A percentile compares a stretch with the other conserved stretches of the same genome.
Evolutionary conservation across 495 filamentous ascomycete genomes (phyloP).

Genomic region (Podospora conica): DNA sequence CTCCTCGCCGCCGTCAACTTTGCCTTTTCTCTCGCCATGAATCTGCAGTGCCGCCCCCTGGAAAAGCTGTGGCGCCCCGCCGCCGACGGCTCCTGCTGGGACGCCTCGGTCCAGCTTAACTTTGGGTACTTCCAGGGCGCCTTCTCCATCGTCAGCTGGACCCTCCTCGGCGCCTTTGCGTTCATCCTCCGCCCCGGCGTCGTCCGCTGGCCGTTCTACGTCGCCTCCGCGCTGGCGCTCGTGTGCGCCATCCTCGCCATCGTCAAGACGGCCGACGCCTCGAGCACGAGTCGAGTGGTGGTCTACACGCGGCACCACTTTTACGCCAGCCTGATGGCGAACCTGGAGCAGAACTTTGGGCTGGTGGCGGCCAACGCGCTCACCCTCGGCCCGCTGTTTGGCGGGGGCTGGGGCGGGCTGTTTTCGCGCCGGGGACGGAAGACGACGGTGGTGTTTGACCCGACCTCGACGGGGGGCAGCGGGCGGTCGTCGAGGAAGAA

Average conservation of each 20-base stretch:
- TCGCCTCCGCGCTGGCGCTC: conserved; percentile 24
- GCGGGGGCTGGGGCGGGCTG: background rate
- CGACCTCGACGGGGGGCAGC: background rate
- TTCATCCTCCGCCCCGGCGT: conserved; percentile 26
- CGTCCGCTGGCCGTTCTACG: conserved; percentile 30
- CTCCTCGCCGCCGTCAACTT: conserved; percentile 31
- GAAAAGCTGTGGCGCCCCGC: conserved; percentile 31
- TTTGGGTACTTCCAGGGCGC: conserved; percentile 36
- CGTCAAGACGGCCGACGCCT: conserved; percentile 29
- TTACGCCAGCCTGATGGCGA: conserved; percentile 28
- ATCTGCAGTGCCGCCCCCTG: conserved; percentile 34
- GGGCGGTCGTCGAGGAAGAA: background rate
- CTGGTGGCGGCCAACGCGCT: conserved; percentile 34
- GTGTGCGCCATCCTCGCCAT: conserved; percentile 29
- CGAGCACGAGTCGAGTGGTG: conserved; percentile 15
- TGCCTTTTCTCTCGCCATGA: conserved; percentile 25
- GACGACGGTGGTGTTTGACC: background rate
- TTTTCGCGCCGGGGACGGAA: background rate
- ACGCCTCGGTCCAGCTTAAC: conserved; percentile 28
- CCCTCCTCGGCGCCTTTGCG: conserved; percentile 33
- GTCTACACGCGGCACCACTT: conserved; percentile 27
- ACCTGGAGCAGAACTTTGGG: conserved; percentile 33
- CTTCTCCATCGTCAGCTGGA: conserved; percentile 32
- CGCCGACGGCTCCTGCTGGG: conserved; percentile 25
- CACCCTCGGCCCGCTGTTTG: conserved; percentile 29